Evolutionary conservation across 192 early-diverging fungal species (phyloP), one percentile per base, ranked within the genome.

Genomic region (Coemansia sp.): DNA sequence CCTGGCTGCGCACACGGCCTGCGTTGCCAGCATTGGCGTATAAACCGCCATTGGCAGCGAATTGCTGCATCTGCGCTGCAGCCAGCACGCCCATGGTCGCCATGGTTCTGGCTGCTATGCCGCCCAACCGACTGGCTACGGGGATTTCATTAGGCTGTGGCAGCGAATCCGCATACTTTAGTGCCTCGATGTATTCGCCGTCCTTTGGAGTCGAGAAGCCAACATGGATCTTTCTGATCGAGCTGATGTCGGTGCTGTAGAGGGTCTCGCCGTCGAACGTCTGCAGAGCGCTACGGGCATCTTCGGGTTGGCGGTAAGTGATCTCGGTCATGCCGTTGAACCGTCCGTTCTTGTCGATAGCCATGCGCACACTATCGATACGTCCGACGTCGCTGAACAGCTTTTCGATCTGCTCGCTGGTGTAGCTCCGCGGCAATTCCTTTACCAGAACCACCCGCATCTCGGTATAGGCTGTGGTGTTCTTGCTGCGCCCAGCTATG

Each of bases 271-370:
- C 72, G 17, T 75, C 72, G 50, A 75, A 75, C 25, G 49, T 43
- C 56, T 75, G 72, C 32, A 75, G 64, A 11, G 72, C 72, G 34
- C 60, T 60, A 13, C 72, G 72, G 9, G 72, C 72, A 30, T 68
- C 60, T 4, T 75, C 72, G 0, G 72, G 14, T 6, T 55, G 38
- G 20, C 65, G 41, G 53, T 75, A 75, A 14, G 48, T 25, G 5
- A 75, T 38, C 30, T 75, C 72, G 2, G 57, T 57, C 34, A 64
- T 75, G 20, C 72, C 72, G 11, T 53, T 20, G 52, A 75, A 75
- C 5, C 56, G 55, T 4, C 35, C 49, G 15, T 53, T 38, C 2
- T 38, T 41, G 40, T 75, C 72, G 1, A 64, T 43, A 3, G 60
- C 72, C 65, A 75, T 64, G 56, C 72, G 72, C 3, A 75, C 35